These are phyloP conservation scores for Salmacisia buchloeana DNA, from an alignment of 1,284 basidiomycete genomes.

Conservation along the genomic window DNA sequence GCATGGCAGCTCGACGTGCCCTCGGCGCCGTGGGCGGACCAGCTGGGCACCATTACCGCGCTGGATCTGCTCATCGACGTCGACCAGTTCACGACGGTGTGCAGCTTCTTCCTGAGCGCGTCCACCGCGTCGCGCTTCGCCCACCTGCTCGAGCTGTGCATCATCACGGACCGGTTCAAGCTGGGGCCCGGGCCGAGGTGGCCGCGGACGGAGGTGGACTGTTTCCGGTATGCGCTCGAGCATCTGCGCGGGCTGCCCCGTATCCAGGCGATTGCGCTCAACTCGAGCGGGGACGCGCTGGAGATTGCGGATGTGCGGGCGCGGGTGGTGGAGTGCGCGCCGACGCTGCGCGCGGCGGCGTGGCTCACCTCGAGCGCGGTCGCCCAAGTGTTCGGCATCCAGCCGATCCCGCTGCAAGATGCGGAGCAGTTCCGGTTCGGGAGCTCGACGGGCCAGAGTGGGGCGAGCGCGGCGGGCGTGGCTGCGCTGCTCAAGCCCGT, in stretches of 20 bases:
- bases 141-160: background rate
- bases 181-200: background rate
- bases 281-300: background rate
- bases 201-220: background rate
- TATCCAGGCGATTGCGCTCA: background rate
- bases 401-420: background rate
- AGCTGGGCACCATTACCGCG: background rate
- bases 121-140: background rate
- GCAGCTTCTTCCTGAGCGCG: background rate
- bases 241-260: background rate
- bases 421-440: too few species aligned
- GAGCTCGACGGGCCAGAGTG: too few species aligned
- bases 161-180: background rate
- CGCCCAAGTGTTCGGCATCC: background rate
- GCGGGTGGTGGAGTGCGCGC: background rate
- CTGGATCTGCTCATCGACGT: background rate
- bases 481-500: background rate
- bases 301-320: background rate
- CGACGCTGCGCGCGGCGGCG: background rate
- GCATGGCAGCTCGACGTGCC: background rate
- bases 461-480: too few species aligned
- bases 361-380: constrained; percentile 1
- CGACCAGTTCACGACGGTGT: background rate
- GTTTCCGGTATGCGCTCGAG: background rate
- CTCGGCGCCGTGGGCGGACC: background rate